Percentiles rank a stretch among this genome's conserved stretches.
phyloP scores from a whole-genome alignment of 2,329 filamentous ascomycete species.

The Trichoderma arundinaceum region DNA sequence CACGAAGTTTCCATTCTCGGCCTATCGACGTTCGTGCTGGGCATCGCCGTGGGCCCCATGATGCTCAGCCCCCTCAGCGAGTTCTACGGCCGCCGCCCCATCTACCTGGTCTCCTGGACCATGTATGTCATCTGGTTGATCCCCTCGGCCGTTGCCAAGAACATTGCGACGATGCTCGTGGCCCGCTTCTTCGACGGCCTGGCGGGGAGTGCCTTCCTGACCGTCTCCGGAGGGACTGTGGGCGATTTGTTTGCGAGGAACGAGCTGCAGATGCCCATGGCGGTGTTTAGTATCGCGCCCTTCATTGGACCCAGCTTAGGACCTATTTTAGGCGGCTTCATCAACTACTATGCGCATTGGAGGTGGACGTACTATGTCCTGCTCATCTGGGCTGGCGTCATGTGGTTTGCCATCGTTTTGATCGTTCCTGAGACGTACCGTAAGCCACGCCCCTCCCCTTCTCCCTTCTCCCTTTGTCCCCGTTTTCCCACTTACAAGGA shows the following conservation, averaged over 20 bases:
- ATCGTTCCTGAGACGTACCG: slow-evolving; percentile 89
- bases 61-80: slow-evolving; percentile 69
- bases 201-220: slow-evolving; percentile 69
- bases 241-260: slow-evolving; percentile 75
- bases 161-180: slow-evolving; percentile 80
- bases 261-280: slow-evolving; percentile 80
- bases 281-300: slow-evolving; percentile 72
- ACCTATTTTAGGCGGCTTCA: slow-evolving; percentile 75
- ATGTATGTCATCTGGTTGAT: slow-evolving; percentile 82
- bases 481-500: not conserved
- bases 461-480: too few species aligned
- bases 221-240: slow-evolving; percentile 83
- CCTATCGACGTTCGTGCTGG: slow-evolving; percentile 81
- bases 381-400: slow-evolving; percentile 76
- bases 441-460: slow-evolving; percentile 36
- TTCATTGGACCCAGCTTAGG: slow-evolving; percentile 67
- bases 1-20: slow-evolving; percentile 78
- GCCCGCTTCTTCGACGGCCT: slow-evolving; percentile 79
- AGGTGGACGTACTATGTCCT: slow-evolving; percentile 85
- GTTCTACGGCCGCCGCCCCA: slow-evolving; percentile 82
- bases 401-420: slow-evolving; percentile 68
- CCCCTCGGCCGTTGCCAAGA: slow-evolving; percentile 79
- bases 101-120: slow-evolving; percentile 76
- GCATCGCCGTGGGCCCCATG: slow-evolving; percentile 68
- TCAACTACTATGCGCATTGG: slow-evolving; percentile 77